phyloP scores from a whole-genome alignment of 108 stramenopile species.

The Hondaea fermentalgiana region DNA sequence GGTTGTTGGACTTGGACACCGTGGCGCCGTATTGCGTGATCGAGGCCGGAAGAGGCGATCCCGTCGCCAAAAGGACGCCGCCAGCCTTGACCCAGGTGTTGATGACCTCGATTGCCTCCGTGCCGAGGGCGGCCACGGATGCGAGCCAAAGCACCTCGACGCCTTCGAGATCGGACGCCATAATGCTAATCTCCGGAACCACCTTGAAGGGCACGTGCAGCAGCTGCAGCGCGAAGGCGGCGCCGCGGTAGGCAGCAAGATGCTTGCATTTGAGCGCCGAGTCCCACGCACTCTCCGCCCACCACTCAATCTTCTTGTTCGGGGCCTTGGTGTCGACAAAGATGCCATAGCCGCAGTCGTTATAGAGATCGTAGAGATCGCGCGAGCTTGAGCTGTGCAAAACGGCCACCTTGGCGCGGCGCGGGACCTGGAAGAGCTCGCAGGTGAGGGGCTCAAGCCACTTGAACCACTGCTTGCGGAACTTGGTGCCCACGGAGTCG shows the following conservation, averaged over 20 bases:
- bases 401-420: neutral
- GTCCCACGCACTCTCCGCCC: neutral
- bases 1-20: neutral
- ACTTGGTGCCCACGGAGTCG: neutral
- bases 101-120: neutral
- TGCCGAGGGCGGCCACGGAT: neutral
- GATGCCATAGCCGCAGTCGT: neutral
- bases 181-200: neutral
- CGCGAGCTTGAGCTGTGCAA: conserved; percentile 7
- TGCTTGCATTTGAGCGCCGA: neutral
- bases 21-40: neutral
- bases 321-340: neutral
- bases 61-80: neutral
- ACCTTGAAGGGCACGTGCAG: neutral
- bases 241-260: conserved; percentile 2
- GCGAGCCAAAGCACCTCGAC: neutral
- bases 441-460: neutral
- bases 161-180: neutral
- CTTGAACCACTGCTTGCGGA: conserved; percentile 6
- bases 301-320: neutral
- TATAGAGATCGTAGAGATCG: neutral
- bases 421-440: neutral
- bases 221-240: neutral
- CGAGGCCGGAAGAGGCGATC: neutral
- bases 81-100: neutral